Percentiles rank a stretch among this genome's conserved stretches.
Evolutionary conservation across 768 basidiomycete genomes (phyloP).

Genomic region (Tylopilus subfusipes): DNA sequence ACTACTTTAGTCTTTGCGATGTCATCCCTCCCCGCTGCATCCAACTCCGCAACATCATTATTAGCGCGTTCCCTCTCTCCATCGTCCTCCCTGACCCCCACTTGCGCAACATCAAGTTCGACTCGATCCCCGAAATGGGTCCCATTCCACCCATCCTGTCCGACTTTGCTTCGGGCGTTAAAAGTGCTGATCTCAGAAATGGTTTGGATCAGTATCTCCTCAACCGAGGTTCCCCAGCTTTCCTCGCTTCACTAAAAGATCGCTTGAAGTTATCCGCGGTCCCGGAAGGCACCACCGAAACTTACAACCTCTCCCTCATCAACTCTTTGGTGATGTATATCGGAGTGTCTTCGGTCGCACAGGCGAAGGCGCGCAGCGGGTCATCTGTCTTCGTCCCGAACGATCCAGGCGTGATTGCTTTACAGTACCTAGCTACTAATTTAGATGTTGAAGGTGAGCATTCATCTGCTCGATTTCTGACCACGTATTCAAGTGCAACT

Average conservation of each 20-base stretch:
- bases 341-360: constrained; percentile 88
- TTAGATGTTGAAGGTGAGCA: constrained; percentile 86
- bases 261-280: constrained; percentile 54
- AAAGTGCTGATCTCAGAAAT: constrained; percentile 71
- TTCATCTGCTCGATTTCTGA: neutral
- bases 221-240: constrained; percentile 66
- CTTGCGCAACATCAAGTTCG: constrained; percentile 68
- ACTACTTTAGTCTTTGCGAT: constrained; percentile 94
- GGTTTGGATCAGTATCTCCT: constrained; percentile 85
- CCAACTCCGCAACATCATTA: constrained; percentile 94
- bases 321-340: constrained; percentile 96
- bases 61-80: constrained; percentile 88
- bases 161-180: constrained; percentile 83
- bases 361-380: constrained; percentile 82
- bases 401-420: constrained; percentile 79
- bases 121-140: constrained; percentile 84
- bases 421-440: constrained; percentile 79
- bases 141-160: constrained; percentile 87
- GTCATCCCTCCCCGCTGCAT: constrained; percentile 90
- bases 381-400: constrained; percentile 75
- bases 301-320: constrained; percentile 85
- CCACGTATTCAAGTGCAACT: neutral
- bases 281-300: constrained; percentile 48
- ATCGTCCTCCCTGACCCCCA: constrained; percentile 84
- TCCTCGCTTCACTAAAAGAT: constrained; percentile 75